These are phyloP conservation scores for Fusarium pseudograminearum DNA, from an alignment of 2,329 filamentous ascomycete genomes.

Conservation along the genomic window DNA sequence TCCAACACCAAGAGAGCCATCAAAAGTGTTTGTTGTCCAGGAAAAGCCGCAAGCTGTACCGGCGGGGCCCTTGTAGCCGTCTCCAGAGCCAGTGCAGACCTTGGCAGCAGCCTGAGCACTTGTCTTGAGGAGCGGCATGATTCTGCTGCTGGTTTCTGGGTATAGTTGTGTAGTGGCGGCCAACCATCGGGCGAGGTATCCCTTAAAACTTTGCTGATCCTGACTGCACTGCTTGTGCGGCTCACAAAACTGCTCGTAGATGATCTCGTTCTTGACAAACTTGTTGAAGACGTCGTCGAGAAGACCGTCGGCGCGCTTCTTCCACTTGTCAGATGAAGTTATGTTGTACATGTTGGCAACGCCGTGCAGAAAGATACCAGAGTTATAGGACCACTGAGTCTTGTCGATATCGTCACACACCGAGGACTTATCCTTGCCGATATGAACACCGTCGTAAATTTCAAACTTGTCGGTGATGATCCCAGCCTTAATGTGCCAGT, in stretches of 20 bases:
- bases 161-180: conserved; percentile 66
- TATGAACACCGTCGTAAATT: conserved; percentile 64
- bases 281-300: conserved; percentile 61
- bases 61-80: conserved; percentile 62
- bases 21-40: conserved; percentile 70
- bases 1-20: conserved; percentile 72
- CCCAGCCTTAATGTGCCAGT: conserved; percentile 69
- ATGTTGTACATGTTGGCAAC: conserved; percentile 72
- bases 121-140: conserved; percentile 64
- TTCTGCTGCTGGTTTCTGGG: conserved; percentile 62
- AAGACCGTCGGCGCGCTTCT: conserved; percentile 69
- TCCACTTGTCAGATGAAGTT: conserved; percentile 66
- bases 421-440: conserved; percentile 57
- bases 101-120: conserved; percentile 65
- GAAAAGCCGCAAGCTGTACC: conserved; percentile 75
- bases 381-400: conserved; percentile 77
- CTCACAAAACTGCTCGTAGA: conserved; percentile 78
- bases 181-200: conserved; percentile 77
- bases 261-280: conserved; percentile 67
- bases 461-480: conserved; percentile 68
- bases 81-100: conserved; percentile 61
- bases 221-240: conserved; percentile 69
- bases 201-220: conserved; percentile 82
- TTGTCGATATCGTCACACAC: conserved; percentile 66
- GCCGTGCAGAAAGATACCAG: conserved; percentile 73